Evolutionary conservation across 495 filamentous ascomycete species (phyloP), one percentile per base, ranked within the genome.

Genomic region (Podospora didyma): DNA sequence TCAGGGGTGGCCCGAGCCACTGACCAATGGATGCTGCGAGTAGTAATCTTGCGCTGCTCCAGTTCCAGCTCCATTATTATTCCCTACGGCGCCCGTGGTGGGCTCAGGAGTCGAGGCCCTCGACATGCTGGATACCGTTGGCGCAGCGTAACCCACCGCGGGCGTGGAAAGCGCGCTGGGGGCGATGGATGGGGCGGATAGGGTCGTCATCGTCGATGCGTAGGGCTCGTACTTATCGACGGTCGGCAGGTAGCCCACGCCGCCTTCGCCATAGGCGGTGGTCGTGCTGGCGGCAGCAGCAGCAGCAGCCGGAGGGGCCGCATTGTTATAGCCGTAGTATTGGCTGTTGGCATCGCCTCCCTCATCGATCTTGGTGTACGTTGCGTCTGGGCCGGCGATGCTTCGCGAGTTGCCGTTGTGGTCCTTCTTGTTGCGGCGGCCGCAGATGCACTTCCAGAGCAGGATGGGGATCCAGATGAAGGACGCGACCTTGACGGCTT

Each of bases 401-500:
- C 16, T 50, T 20, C 17, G 17, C 11, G 7, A 20, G 17, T 39
- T 24, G 47, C n/a, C n/a, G n/a, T n/a, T n/a, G n/a, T n/a, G n/a
- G n/a, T n/a, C n/a, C n/a, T n/a, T n/a, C n/a, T 20, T 14, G 9
- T 19, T 19, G 7, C 11, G 10, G 2, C 39, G 35, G 3, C 2
- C 14, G 39, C 19, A 28, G 23, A 14, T 14, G 34, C 16, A 24
- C 53, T 55, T 48, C 17, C 1, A 35, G 14, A 60, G 23, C 45
- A 35, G 14, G 24, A 37, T 50, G 51, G 31, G 24, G 37, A 55
- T 26, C 35, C 45, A 60, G 22, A 60, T 31, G 24, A 49, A 50
- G 3, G 28, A 19, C 9, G 57, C 51, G 1, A 55, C n/a, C 24
- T 42, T 26, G 35, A 54, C 10, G 11, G 57, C 57, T 37, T 60